Percentiles rank a stretch among this genome's conserved stretches.
Evolutionary conservation across 192 early-diverging fungal genomes (phyloP).

Genomic region (Mortierella hygrophila): DNA sequence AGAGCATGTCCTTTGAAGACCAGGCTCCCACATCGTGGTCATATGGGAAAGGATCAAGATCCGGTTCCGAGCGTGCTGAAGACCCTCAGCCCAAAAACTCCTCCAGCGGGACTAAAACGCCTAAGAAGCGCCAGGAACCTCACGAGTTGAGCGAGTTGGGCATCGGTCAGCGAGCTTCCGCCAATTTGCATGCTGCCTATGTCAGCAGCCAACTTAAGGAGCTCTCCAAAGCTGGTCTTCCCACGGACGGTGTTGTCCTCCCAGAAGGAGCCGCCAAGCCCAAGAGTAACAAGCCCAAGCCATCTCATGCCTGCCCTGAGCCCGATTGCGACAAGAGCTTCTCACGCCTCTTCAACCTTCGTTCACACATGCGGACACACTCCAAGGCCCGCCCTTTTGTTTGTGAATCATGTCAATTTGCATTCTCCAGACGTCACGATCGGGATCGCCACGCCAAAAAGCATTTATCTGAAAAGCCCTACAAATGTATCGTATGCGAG

Average conservation of each 20-base stretch:
- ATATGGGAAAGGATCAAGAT: constrained; percentile 26
- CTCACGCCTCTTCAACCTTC: constrained; percentile 87
- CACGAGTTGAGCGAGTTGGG: constrained; percentile 52
- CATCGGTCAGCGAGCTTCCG: constrained; percentile 50
- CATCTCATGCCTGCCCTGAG: constrained; percentile 65
- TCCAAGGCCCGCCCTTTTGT: constrained; percentile 76
- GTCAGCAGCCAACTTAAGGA: constrained; percentile 43
- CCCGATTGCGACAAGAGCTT: constrained; percentile 86
- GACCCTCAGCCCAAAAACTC: constrained; percentile 7
- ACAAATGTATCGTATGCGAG: constrained; percentile 69
- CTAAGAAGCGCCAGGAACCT: constrained; percentile 43
- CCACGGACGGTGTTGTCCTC: constrained; percentile 13
- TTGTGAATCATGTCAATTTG: constrained; percentile 72
- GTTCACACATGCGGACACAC: constrained; percentile 84
- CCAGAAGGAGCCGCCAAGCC: constrained; percentile 3
- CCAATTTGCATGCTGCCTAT: constrained; percentile 53
- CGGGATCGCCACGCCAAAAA: constrained; percentile 80
- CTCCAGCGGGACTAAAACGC: background rate
- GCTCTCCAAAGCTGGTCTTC: constrained; percentile 32
- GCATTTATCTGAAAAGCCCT: constrained; percentile 71
- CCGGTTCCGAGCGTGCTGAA: constrained; percentile 31
- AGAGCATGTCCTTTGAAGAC: constrained; percentile 34
- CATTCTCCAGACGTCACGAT: constrained; percentile 86
- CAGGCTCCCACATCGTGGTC: constrained; percentile 34
- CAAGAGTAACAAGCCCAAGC: constrained; percentile 45